Base-by-base conservation (phyloP, 768 basidiomycete genomes). In the Panaeolus cyanescens region DNA sequence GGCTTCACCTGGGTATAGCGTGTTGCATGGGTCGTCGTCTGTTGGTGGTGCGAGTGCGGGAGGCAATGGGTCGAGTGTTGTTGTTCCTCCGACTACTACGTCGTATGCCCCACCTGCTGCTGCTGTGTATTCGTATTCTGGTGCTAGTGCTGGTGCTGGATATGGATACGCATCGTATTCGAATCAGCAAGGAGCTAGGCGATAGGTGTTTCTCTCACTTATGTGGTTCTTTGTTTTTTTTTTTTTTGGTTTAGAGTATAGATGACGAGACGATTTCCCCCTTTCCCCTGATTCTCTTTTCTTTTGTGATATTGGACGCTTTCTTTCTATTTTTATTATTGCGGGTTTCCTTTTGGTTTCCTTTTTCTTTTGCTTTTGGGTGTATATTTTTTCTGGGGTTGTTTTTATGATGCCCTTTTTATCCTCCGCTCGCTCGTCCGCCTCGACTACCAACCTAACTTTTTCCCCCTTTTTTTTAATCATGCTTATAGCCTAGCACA, bases 121-220 rank as follows among this genome's bases (percentile, higher is more conserved):
- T 50, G 45, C 45, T 59, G 58, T 45, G 58, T 56, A 60, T 39
- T 20, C 67, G n/a, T 72, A 70, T 61, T 67, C 72, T 32, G 61
- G 63, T 62, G 64, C 66, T n/a, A n/a, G n/a, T n/a, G n/a, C n/a
- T n/a, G n/a, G n/a, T 63, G 25, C 58, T 25, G 33, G 58, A 12
- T 32, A 32, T 34, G 33, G 36, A 15, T 56, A 56, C 20, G 45
- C 45, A 25, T 50, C 45, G 7, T 50, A 50, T 50, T 30, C 45
- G 45, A 28, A 13, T 28, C 45, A 50, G 45, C 45, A 50, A 15
- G 45, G 45, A 13, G 45, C 15, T 13, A 50, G 45, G 25, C 45
- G 45, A 12, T 50, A 50, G n/a, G n/a, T n/a, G n/a, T n/a, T n/a
- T n/a, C n/a, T n/a, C n/a, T n/a, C n/a, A n/a, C n/a, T n/a, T n/a